A percentile compares a stretch with the other conserved stretches of the same genome.
Conservation (phyloP, 768 basidiomycete genomes). For the Tricholoma furcatifolium region DNA sequence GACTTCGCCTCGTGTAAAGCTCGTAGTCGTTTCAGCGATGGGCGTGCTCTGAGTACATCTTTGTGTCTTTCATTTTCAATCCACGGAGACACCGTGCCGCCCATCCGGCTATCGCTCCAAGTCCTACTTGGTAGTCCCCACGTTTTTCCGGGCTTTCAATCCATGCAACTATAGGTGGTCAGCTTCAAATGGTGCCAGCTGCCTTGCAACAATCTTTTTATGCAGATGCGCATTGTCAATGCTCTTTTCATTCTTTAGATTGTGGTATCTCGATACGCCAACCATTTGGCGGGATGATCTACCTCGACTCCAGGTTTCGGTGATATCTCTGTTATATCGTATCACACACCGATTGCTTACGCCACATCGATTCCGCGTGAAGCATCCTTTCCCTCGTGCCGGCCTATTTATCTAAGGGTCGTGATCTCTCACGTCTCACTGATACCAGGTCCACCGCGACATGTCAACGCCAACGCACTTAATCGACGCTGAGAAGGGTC, state of each 20-base stretch:
- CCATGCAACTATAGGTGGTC: too few relatives aligned
- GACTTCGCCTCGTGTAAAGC: background rate
- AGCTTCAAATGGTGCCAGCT: too few relatives aligned
- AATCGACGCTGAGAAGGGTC: conserved; percentile 39
- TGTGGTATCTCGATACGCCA: conserved; percentile 20
- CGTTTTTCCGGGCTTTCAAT: conserved; percentile 8
- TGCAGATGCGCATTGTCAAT: conserved; percentile 1
- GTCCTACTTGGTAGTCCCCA: background rate
- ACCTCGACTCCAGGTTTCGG: conserved; percentile 30
- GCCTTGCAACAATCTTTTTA: background rate
- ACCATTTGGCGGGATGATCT: conserved; percentile 34
- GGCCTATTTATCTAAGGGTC: conserved; percentile 17
- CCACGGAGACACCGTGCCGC: background rate
- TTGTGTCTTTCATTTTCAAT: background rate
- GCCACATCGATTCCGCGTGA: conserved; percentile 26
- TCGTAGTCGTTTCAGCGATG: background rate
- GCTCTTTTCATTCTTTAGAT: background rate
- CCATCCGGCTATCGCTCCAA: background rate
- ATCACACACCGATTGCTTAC: conserved; percentile 29
- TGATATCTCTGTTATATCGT: conserved; percentile 37
- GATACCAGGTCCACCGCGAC: background rate
- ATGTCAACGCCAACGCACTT: conserved; percentile 22
- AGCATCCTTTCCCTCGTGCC: conserved; percentile 16
- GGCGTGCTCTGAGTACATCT: too few relatives aligned
- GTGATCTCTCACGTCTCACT: conserved; percentile 3